These are phyloP conservation scores for Verbascum thapsus DNA, from an alignment of 257 asterid genomes.

Conservation along the genomic window DNA sequence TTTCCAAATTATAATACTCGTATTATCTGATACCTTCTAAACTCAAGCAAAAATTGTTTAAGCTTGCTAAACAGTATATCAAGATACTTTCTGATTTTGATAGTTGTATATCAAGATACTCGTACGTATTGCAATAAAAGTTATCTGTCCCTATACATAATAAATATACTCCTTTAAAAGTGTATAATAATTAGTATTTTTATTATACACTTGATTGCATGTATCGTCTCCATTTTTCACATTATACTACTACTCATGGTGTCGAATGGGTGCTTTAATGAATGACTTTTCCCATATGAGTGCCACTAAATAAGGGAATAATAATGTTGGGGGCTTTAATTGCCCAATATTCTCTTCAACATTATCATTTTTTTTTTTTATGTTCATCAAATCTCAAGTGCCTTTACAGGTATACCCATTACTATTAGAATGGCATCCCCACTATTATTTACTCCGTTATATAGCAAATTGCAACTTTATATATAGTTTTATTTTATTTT, in stretches of 20 bases:
- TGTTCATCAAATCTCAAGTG: not conserved
- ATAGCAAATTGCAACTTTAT: too few species aligned
- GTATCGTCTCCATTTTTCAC: not conserved
- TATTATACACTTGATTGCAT: not conserved
- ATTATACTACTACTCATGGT: not conserved
- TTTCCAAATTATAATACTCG: too few species aligned
- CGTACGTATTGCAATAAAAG: too few species aligned
- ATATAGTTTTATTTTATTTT: too few species aligned
- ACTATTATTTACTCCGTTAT: too few species aligned
- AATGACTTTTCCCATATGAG: slow-evolving; percentile 26
- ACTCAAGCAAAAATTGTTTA: too few species aligned
- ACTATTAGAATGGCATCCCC: too few species aligned
- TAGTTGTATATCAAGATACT: too few species aligned
- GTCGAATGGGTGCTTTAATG: not conserved
- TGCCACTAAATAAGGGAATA: not conserved
- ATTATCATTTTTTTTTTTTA: too few species aligned
- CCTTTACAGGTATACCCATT: slow-evolving; percentile 19
- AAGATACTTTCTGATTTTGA: too few species aligned
- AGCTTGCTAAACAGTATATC: too few species aligned
- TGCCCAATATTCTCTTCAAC: not conserved
- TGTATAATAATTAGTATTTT: not conserved
- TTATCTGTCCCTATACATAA: not conserved
- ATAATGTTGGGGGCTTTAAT: not conserved
- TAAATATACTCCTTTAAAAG: not conserved
- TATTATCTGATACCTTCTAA: too few species aligned